Evolutionary conservation across 108 stramenopile genomes (phyloP), one percentile per base, ranked within the genome.

Genomic region (Schizochytrium sp.): DNA sequence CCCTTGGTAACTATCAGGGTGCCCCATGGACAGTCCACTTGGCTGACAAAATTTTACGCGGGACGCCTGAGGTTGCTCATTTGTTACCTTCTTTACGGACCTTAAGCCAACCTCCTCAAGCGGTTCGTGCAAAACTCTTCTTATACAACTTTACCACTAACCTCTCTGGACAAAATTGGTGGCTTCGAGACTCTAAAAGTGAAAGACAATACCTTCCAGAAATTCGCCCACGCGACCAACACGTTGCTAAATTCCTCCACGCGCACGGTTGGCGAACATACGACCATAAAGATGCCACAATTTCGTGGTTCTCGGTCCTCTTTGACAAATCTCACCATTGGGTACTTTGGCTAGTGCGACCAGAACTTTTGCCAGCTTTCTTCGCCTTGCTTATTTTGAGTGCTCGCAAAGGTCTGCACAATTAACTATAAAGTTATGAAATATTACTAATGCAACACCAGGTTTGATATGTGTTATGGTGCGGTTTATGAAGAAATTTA

Each of bases 11-110:
- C 12, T 91, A 93, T 87, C 89, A 94, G 50, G 90, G 94, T 72
- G 91, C 94, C 57, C 92, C 94, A 17, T 96, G 95, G 95, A 59
- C 94, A 10, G 56, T 96, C 41, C 72, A 90, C 47, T 88, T 95
- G 12, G 61, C 92, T 0, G 59, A 92, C 56, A 93, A 93, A 49
- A 15, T 95, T 0, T 91, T 95, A 2, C 40, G 91, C 3, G 76
- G 89, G 41, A 60, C n/a, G 19, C 19, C 19, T 19, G 59, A 19
- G 17, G 19, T 17, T 19, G 59, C 59, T 19, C 17, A n/a, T 17
- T n/a, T 60, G 59, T 19, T 60, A n/a, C 59, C 17, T 17, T 60
- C 17, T 60, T 17, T 28, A 60, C 59, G 17, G 17, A 17, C 17
- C 59, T 19, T n/a, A 60, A 19, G 59, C n/a, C 59, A 17, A 60